phyloP scores from a whole-genome alignment of 2,329 filamentous ascomycete genomes.

The Penicillium sp. region DNA sequence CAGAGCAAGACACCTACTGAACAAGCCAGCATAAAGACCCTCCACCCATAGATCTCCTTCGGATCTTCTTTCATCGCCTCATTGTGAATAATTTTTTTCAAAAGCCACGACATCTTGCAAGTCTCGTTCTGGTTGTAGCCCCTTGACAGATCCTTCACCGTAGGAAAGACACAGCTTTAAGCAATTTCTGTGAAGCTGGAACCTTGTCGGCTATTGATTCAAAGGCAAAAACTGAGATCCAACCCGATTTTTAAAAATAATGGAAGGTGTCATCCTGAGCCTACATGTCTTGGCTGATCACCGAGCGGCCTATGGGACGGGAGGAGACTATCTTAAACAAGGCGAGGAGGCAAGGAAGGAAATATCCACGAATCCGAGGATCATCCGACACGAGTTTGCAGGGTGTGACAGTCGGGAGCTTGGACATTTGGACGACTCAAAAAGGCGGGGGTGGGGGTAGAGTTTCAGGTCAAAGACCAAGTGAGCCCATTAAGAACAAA shows the following conservation, averaged over 20 bases:
- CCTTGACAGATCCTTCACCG: conserved; percentile 19
- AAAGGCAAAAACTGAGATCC: background rate
- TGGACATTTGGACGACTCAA: background rate
- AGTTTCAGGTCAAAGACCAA: background rate
- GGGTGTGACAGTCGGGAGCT: background rate
- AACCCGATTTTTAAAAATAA: background rate
- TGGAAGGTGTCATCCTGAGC: conserved; percentile 9
- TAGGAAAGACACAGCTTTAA: conserved; percentile 4
- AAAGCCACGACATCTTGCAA: conserved; percentile 46
- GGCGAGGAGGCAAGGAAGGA: conserved; percentile 12
- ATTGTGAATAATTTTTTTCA: conserved; percentile 64
- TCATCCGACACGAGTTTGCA: background rate
- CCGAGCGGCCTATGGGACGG: conserved; percentile 9
- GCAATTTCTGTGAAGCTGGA: background rate
- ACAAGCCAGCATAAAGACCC: conserved; percentile 64
- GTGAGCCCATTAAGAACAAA: background rate
- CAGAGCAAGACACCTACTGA: conserved; percentile 43
- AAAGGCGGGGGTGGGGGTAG: conserved; percentile 3
- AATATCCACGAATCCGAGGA: conserved; percentile 27
- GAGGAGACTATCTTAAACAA: conserved; percentile 4
- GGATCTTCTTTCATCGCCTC: conserved; percentile 71
- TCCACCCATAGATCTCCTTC: conserved; percentile 69
- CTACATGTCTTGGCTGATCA: conserved; percentile 6
- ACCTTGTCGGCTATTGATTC: conserved; percentile 13
- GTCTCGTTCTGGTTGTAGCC: conserved; percentile 10